phyloP scores from a whole-genome alignment of 2,329 filamentous ascomycete genomes.

The Pseudocercospora fijiensis region DNA sequence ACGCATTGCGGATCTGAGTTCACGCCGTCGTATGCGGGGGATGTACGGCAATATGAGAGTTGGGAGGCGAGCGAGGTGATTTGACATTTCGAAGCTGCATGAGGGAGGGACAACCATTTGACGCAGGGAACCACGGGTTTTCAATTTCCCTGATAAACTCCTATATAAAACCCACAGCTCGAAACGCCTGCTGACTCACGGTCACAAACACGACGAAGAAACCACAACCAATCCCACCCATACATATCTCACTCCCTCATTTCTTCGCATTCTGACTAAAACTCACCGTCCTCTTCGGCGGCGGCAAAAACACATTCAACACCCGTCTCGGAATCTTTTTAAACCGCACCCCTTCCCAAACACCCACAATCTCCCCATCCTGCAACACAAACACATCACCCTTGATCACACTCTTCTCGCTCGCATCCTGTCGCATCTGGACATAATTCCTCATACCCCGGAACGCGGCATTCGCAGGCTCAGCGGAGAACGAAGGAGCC shows the following conservation, averaged over 20 bases:
- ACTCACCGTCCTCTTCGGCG: constrained; percentile 43
- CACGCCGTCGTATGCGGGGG: constrained; percentile 14
- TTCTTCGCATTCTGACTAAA: constrained; percentile 15
- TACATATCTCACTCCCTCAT: constrained; percentile 1
- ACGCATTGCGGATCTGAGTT: constrained; percentile 12
- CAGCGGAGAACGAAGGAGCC: neutral
- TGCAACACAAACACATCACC: constrained; percentile 37
- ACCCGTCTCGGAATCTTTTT: constrained; percentile 61
- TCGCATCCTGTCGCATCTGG: constrained; percentile 34
- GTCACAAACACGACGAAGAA: too few species aligned
- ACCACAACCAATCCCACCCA: neutral
- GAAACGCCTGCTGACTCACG: neutral
- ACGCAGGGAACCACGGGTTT: too few species aligned
- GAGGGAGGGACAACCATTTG: too few species aligned
- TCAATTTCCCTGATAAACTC: too few species aligned
- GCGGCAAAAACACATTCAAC: constrained; percentile 63
- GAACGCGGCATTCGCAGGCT: neutral
- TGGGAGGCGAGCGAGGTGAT: neutral
- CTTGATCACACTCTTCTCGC: constrained; percentile 28
- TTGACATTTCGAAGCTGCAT: neutral
- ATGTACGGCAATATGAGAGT: constrained; percentile 7
- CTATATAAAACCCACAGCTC: neutral
- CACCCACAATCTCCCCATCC: constrained; percentile 35
- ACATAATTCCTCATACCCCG: constrained; percentile 33
- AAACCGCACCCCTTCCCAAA: constrained; percentile 37